phyloP scores from a whole-genome alignment of 2,329 filamentous ascomycete species.

The Lecanoromycetidae sp. region DNA sequence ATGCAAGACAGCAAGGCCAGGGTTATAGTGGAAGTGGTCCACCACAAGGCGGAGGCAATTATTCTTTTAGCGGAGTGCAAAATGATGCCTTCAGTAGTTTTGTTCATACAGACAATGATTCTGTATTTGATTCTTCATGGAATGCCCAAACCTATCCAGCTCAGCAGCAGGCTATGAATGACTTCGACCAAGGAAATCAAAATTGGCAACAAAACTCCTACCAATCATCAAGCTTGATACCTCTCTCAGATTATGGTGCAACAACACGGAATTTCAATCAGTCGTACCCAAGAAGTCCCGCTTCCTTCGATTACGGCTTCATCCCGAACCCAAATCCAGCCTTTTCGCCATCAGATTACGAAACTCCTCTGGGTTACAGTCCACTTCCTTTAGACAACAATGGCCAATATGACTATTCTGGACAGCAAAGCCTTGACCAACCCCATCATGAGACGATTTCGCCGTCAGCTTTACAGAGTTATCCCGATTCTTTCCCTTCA shows the following conservation, averaged over 20 bases:
- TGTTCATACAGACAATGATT: constrained; percentile 15
- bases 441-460: constrained; percentile 17
- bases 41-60: constrained; percentile 2
- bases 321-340: constrained; percentile 5
- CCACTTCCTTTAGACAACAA: constrained; percentile 5
- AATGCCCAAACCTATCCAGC: constrained; percentile 10
- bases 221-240: constrained; percentile 6
- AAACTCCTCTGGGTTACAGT: constrained; percentile 9
- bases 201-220: constrained; percentile 13
- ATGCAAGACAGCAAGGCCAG: constrained; percentile 11
- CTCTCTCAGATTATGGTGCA: constrained; percentile 9
- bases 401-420: constrained; percentile 10
- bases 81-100: constrained; percentile 17
- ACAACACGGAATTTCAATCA: constrained; percentile 8
- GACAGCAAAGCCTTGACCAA: constrained; percentile 3
- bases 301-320: constrained; percentile 16
- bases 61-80: constrained; percentile 7
- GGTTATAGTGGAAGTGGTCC: constrained; percentile 9
- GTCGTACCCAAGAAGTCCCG: constrained; percentile 12
- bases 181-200: constrained; percentile 12
- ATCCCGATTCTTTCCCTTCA: constrained; percentile 8
- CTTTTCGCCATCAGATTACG: constrained; percentile 10
- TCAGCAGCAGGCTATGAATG: constrained; percentile 12
- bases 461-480: constrained; percentile 16
- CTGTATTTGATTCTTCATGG: constrained; percentile 14